Base-by-base conservation (phyloP, 106 monocot genomes). In the Phalaenopsis equestris region DNA sequence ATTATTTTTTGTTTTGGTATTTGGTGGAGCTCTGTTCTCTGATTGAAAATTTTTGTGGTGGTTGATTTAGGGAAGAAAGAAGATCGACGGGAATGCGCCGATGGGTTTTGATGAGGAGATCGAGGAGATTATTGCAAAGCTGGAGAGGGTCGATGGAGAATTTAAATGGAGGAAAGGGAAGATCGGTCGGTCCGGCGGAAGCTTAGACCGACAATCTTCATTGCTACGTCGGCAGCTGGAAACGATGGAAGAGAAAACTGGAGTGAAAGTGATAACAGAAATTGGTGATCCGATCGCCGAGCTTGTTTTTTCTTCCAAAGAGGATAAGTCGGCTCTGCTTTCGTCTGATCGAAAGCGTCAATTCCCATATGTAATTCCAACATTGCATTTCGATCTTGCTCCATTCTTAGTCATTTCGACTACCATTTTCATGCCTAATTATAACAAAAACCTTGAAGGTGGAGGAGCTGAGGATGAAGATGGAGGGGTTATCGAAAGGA, bases 401-500 rank as follows among this genome's bases (percentile, higher is more conserved):
- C 68, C 68, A 19, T 68, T 70, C 15, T 39, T 39, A 12, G 8
- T 18, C 8, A 58, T 48, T 80, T 11, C 65, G 16, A 30, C n/a
- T 37, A 37, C 41, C 21, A 2, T 75, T 64, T 16, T 1, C 18
- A 21, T 2, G n/a, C 42, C 67, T 76, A n/a, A 72, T 24, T 38
- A n/a, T 37, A 2, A 37, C 37, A 78, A 75, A n/a, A n/a, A 36
- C 55, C 16, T 0, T 36, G n/a, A 68, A 92, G 92, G 89, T 92
- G 78, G 92, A 95, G 70, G 80, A 82, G 82, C 67, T 95, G 82
- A 84, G 84, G 87, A 89, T 75, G 74, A 95, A 89, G 78, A 95
- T 95, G 92, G 92, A 95, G 78, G 83, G 84, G 41, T 15, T 95
- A 36, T 92, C 92, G 48, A 90, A 77, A 64, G 95, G 88, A 76